phyloP scores from a whole-genome alignment of 208 protist species.

The Leishmania turanica region DNA sequence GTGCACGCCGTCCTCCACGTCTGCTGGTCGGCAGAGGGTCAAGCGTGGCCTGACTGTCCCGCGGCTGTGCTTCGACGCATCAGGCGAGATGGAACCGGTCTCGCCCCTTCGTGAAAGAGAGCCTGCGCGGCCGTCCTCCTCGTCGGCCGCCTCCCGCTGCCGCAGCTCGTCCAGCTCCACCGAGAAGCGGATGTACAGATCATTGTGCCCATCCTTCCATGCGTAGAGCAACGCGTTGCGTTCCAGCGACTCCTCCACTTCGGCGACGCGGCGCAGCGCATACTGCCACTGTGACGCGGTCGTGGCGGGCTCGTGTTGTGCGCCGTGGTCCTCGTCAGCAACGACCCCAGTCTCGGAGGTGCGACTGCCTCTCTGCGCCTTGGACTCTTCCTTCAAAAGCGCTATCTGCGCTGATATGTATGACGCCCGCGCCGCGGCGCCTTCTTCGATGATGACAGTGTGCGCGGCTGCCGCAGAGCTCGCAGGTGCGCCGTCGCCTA shows the following conservation, averaged over 20 bases:
- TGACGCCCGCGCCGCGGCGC: not conserved
- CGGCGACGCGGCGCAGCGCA: slow-evolving; percentile 19
- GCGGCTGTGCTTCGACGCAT: not conserved
- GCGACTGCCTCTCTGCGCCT: not conserved
- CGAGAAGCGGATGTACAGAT: slow-evolving; percentile 44
- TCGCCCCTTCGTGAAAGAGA: not conserved
- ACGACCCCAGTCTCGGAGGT: not conserved
- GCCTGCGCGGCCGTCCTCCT: not conserved
- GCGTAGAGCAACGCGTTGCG: slow-evolving; percentile 49
- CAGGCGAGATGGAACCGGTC: not conserved
- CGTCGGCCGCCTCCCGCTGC: slow-evolving; percentile 16
- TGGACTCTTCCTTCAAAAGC: not conserved
- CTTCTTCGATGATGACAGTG: not conserved
- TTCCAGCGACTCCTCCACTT: slow-evolving; percentile 46
- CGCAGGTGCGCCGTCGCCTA: not conserved
- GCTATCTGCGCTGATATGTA: slow-evolving; percentile 8
- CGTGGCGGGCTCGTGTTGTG: not conserved
- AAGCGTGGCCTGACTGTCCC: not conserved
- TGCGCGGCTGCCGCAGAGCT: not conserved
- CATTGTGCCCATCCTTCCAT: slow-evolving; percentile 53
- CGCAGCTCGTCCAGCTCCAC: slow-evolving; percentile 16
- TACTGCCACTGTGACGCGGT: not conserved
- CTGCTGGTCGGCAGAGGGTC: slow-evolving; percentile 9
- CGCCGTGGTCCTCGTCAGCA: not conserved
- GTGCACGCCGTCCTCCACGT: slow-evolving; percentile 33